Evolutionary conservation across 495 filamentous ascomycete genomes (phyloP), one percentile per base, ranked within the genome.

Genomic region (Xylaria venustula): DNA sequence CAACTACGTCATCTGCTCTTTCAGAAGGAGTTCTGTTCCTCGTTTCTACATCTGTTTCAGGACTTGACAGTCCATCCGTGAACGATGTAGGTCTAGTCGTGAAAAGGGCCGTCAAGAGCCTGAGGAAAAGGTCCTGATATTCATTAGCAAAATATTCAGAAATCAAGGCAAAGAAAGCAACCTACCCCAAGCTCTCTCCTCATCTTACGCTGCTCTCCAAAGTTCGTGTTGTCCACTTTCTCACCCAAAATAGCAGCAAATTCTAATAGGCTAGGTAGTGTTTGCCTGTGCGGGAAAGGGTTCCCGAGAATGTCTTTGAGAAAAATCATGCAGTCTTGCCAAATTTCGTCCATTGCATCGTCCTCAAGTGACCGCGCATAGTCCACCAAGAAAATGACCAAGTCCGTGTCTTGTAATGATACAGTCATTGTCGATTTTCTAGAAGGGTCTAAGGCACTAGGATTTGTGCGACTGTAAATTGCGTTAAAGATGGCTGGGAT

Each of bases 341-440:
- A 99, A 30, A 99, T 97, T 74, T 99, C 94, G 67, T 99, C 95
- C 81, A 98, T 93, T n/a, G 94, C 89, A 78, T 99, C 94, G 64
- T 99, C 94, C 67, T 99, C 94, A 14, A 97, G 77, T 3, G 92
- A 93, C 22, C 85, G 83, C 1, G 92, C 88, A 69, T 98, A 99
- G 48, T 91, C 89, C 5, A 94, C 88, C 55, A 98, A 73, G 69
- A 98, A 99, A 19, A 87, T 84, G 8, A 92, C 90, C 15, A 98
- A 76, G 64, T 96, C 92, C 2, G 84, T 81, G 60, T 96, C 93
- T 23, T 86, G 84, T 6, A 98, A 73, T 59, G 87, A 88, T 8
- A 92, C 90, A 0, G 93, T 95, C 64, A 98, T 73, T 0, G 90
- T 92, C 17, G 92, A 96, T 76, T 93, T 91, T 53, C 91, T 83